Evolutionary conservation across 208 protist species (phyloP).

Genomic region (Acanthamoeba castellanii): DNA sequence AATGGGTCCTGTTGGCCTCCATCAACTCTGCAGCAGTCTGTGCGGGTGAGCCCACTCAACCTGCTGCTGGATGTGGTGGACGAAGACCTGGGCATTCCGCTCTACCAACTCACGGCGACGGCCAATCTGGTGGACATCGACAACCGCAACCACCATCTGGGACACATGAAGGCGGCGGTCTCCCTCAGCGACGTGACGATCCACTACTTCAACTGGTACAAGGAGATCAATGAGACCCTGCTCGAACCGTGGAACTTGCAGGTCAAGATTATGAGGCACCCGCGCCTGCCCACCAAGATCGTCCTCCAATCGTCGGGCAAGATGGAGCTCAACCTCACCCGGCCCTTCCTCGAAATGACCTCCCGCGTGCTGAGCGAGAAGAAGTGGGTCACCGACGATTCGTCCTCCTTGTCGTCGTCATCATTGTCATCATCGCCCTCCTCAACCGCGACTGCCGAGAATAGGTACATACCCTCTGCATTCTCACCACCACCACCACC

Average conservation of each 20-base stretch:
- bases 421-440: background rate
- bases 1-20: background rate
- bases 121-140: background rate
- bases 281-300: background rate
- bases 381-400: background rate
- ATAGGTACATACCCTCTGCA: background rate
- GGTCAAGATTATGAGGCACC: background rate
- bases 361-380: slow-evolving; percentile 24
- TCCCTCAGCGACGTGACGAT: background rate
- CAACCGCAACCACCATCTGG: background rate
- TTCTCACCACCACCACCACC: background rate
- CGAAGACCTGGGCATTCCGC: background rate
- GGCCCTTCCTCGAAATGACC: slow-evolving; percentile 17
- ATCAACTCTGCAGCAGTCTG: background rate
- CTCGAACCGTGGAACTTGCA: slow-evolving; percentile 26
- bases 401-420: background rate
- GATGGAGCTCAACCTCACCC: slow-evolving; percentile 1
- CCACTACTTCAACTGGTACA: slow-evolving; percentile 52
- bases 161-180: background rate
- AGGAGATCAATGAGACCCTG: slow-evolving; percentile 1
- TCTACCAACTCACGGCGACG: slow-evolving; percentile 22
- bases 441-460: background rate
- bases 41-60: background rate
- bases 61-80: background rate
- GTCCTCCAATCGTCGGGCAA: background rate